Percentiles rank a stretch among this genome's conserved stretches.
phyloP scores from a whole-genome alignment of 2,329 filamentous ascomycete species.

The Trichoderma breve region DNA sequence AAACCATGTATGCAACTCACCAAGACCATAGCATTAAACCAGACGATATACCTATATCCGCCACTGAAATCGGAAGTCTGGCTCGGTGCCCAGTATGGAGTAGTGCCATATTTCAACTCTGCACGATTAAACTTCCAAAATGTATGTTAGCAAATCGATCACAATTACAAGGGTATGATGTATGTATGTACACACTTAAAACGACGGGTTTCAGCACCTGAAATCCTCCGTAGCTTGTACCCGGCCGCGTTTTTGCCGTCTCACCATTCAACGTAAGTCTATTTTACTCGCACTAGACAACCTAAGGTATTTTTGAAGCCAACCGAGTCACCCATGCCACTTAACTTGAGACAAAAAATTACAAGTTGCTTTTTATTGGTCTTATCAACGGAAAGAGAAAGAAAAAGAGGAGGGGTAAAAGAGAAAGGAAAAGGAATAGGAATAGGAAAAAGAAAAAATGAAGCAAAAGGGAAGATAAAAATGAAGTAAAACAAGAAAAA shows the following conservation, averaged over 20 bases:
- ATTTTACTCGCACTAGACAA: background rate
- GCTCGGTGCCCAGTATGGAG: background rate
- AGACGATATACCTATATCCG: no score
- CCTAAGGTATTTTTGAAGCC: background rate
- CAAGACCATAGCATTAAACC: no score
- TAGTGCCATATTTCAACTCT: background rate
- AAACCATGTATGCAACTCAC: no score
- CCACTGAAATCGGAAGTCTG: background rate
- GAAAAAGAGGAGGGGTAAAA: background rate
- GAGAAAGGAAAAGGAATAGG: no score
- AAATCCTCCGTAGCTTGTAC: background rate
- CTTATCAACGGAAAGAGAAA: background rate
- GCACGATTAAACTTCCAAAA: background rate
- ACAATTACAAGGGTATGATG: background rate
- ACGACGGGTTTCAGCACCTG: background rate
- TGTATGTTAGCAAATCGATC: background rate
- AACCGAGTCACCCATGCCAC: background rate
- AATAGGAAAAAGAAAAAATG: background rate
- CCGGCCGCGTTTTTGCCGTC: background rate
- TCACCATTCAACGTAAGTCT: background rate
- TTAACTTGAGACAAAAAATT: background rate
- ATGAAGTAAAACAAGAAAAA: background rate
- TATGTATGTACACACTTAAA: background rate
- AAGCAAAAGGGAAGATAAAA: background rate
- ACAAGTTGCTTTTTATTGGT: constrained; percentile 7